A percentile compares a stretch with the other conserved stretches of the same genome.
phyloP scores from a whole-genome alignment of 306 rosid genomes.

The Lathyrus oleraceus region DNA sequence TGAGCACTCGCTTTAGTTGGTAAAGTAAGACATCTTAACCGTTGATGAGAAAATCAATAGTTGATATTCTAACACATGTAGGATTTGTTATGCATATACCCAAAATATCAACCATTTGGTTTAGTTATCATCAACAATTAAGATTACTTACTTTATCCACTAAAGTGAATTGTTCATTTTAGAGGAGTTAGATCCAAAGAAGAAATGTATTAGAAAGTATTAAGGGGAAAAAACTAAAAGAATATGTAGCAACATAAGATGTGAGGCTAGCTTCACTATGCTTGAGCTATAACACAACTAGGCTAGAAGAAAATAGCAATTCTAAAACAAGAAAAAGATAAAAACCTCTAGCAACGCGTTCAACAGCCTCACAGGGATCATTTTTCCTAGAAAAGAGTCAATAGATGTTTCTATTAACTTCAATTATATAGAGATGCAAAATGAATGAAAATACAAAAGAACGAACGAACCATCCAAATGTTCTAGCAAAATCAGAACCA shows the following conservation, averaged over 20 bases:
- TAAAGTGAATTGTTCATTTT: constrained; percentile 12
- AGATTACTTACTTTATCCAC: constrained; percentile 14
- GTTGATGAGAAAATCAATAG: constrained; percentile 13
- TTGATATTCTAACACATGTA: neutral
- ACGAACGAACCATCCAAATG: constrained; percentile 72
- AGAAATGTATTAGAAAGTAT: constrained; percentile 30
- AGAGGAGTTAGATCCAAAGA: constrained; percentile 31
- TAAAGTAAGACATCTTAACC: constrained; percentile 23
- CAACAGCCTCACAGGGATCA: constrained; percentile 82
- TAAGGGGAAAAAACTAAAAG: constrained; percentile 33
- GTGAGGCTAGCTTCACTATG: constrained; percentile 19
- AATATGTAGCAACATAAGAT: neutral
- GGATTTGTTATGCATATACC: neutral
- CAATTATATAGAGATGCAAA: constrained; percentile 26
- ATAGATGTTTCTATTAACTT: constrained; percentile 31
- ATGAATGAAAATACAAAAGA: constrained; percentile 17
- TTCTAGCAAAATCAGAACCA: constrained; percentile 90
- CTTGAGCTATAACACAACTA: neutral
- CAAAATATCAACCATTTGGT: neutral
- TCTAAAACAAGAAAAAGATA: constrained; percentile 2
- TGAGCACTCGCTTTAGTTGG: constrained; percentile 12
- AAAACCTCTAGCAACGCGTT: constrained; percentile 74
- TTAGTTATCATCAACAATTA: constrained; percentile 4
- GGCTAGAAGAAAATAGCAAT: constrained; percentile 16
- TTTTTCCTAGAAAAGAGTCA: constrained; percentile 63